These are phyloP conservation scores for Coniochaeta sp. DNA, from an alignment of 2,329 filamentous ascomycete species.

Conservation along the genomic window DNA sequence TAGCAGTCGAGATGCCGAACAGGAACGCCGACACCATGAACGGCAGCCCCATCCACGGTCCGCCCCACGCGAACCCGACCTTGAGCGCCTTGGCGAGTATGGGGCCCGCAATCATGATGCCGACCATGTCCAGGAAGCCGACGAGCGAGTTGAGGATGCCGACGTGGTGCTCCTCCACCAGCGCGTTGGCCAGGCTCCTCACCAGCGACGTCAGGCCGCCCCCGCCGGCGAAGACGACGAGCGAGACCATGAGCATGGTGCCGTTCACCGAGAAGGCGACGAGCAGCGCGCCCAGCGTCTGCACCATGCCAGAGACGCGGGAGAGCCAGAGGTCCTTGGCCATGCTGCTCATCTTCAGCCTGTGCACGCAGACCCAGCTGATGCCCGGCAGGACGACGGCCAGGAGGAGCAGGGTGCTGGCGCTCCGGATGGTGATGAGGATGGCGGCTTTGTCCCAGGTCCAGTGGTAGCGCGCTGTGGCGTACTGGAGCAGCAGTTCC, in stretches of 20 bases:
- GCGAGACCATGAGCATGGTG: conserved; percentile 25
- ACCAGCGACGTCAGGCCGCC: conserved; percentile 32
- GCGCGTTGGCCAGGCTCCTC: conserved; percentile 41
- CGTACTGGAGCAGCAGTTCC: conserved; percentile 42
- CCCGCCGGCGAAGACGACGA: conserved; percentile 38
- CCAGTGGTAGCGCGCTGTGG: conserved; percentile 41
- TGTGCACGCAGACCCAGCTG: conserved; percentile 23
- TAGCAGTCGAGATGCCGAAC: conserved; percentile 17
- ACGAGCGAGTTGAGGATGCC: conserved; percentile 47
- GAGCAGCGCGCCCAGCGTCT: conserved; percentile 26
- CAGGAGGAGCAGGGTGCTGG: conserved; percentile 28
- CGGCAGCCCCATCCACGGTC: conserved; percentile 40
- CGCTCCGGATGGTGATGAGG: conserved; percentile 28
- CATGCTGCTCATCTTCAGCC: conserved; percentile 20
- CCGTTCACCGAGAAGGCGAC: conserved; percentile 27
- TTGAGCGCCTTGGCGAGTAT: conserved; percentile 37
- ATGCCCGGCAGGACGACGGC: conserved; percentile 27
- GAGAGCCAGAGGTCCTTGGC: conserved; percentile 32
- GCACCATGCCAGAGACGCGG: conserved; percentile 23
- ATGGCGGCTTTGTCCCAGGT: conserved; percentile 37
- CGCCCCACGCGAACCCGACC: conserved; percentile 36
- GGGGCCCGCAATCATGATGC: conserved; percentile 38
- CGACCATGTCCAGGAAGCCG: conserved; percentile 39
- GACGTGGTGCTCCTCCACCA: conserved; percentile 46
- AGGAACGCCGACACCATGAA: conserved; percentile 31